Base-by-base conservation (phyloP, 768 basidiomycete species). In the Mycena galopus region DNA sequence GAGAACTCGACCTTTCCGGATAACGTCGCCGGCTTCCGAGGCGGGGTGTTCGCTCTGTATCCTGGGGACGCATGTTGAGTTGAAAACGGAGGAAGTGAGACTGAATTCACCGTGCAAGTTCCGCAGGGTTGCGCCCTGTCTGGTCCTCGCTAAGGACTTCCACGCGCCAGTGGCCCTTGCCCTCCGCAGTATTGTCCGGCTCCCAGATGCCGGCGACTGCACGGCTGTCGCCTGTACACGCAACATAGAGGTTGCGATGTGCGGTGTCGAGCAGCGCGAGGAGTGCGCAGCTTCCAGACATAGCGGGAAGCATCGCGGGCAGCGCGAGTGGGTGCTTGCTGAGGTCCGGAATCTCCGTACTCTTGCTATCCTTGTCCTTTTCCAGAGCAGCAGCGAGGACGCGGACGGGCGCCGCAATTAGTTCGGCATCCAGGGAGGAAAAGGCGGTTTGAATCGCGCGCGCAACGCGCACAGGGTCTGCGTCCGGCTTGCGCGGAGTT, bases 81-180 rank as follows among this genome's bases (percentile, higher is more conserved):
- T 66, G 12, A 23, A 61, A 19, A 29, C 11, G 21, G 21, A 47
- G 16, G n/a, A 42, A 27, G 35, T 27, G 2, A 44, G 19, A 0
- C 25, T 4, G 10, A 58, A 78, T 85, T 61, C 76, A 96, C 97
- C 96, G 90, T 80, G 88, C 88, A 29, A 93, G 84, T 82, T 99
- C 98, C 56, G 89, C 92, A 19, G 89, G 91, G 79, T 96, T 98
- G 75, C 95, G 90, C 44, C 96, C 98, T 9, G 97, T 98, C 85
- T 98, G 97, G 79, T 99, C 98, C 81, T 98, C 96, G 32, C 90
- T 95, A 72, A 99, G 86, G n/a, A 95, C 95, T 79, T 98, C 96
- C 33, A 96, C 93, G 56, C 92, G 89, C 98, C 98, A 99, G 63
- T 85, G 87, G 14, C 94, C 94, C 63, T 86, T 84, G 4, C 90